These are phyloP conservation scores for Volvox africanus DNA, from an alignment of 139 green algal species.

Conservation along the genomic window DNA sequence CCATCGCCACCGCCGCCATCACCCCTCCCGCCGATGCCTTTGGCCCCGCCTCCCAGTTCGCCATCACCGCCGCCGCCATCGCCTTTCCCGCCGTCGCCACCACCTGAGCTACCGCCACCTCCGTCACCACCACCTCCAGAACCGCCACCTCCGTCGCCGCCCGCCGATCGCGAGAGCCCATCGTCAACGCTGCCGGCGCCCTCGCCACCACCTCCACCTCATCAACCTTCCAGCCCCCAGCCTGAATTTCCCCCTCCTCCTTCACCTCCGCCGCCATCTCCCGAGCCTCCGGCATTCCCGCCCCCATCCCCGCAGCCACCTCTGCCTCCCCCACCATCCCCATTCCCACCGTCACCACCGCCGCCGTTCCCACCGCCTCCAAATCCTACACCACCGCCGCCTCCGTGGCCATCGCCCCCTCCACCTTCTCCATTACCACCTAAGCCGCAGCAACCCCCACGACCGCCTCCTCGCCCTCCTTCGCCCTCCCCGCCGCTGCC, in stretches of 20 bases:
- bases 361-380: background rate
- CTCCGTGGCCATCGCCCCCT: background rate
- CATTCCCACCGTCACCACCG: background rate
- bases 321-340: background rate
- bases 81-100: background rate
- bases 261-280: no score
- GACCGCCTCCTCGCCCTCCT: background rate
- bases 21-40: background rate
- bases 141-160: background rate
- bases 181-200: background rate
- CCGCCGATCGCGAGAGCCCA: background rate
- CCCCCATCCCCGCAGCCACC: background rate
- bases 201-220: background rate
- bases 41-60: background rate
- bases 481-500: background rate
- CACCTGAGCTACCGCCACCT: background rate
- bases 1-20: background rate
- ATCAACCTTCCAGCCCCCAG: no score
- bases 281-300: background rate
- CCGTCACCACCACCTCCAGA: background rate
- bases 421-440: background rate
- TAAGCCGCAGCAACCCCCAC: background rate
- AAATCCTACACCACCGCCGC: background rate
- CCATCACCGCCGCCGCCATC: background rate
- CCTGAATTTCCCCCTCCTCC: background rate